Conservation (phyloP, 768 basidiomycete genomes). For the Hygrocybe coccinea region DNA sequence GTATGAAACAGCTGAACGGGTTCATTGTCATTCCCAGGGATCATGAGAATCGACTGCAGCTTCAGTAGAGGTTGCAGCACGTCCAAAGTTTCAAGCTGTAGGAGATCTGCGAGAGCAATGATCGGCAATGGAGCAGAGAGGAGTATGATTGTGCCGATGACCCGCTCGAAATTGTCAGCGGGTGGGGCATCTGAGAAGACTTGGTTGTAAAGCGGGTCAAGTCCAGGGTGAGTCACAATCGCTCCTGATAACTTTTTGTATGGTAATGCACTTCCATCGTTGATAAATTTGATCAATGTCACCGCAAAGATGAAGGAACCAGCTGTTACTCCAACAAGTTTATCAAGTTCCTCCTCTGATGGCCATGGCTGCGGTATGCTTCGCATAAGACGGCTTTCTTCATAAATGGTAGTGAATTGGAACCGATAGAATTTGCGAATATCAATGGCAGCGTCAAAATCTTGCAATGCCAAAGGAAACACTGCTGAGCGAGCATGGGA, state of each 20-base stretch:
- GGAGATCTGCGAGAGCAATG: constrained; percentile 1
- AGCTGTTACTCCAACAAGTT: not conserved
- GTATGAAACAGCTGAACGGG: constrained; percentile 29
- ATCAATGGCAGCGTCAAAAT: not conserved
- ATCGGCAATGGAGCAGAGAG: not conserved
- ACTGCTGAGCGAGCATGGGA: not conserved
- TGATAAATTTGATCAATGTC: not conserved
- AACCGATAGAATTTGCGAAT: not conserved
- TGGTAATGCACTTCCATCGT: constrained; percentile 10
- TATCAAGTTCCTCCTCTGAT: not conserved
- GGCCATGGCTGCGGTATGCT: not conserved
- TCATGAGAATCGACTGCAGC: constrained; percentile 9
- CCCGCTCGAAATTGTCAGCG: not conserved
- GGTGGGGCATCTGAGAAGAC: not conserved
- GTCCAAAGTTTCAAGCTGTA: constrained; percentile 5
- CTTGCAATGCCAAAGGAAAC: not conserved
- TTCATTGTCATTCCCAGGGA: constrained; percentile 11
- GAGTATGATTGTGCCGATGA: constrained; percentile 7
- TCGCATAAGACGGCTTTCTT: not conserved
- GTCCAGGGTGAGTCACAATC: not conserved
- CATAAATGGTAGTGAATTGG: not conserved
- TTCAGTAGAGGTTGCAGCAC: constrained; percentile 1
- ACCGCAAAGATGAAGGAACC: not conserved
- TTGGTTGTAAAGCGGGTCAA: constrained; percentile 6
- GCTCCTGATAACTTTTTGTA: constrained; percentile 1